Conservation (phyloP, 2,329 filamentous ascomycete genomes). For the Fusarium protoensiforme region DNA sequence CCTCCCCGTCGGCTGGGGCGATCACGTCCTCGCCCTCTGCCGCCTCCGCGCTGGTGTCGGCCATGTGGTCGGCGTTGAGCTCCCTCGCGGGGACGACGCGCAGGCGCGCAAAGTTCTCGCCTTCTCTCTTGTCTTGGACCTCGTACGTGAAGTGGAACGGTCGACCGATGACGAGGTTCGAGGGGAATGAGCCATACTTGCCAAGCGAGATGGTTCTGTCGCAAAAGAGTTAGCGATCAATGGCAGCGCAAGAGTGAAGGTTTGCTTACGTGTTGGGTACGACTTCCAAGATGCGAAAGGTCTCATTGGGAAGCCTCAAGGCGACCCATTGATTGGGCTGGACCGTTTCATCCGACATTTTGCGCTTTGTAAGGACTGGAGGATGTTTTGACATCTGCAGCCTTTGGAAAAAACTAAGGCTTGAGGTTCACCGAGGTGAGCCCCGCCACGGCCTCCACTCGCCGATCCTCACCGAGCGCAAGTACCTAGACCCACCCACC, state of each 20-base stretch:
- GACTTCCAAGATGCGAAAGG: constrained; percentile 66
- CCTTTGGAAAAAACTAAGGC: constrained; percentile 40
- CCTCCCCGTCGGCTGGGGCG: constrained; percentile 51
- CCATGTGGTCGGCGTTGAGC: constrained; percentile 82
- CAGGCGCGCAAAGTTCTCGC: constrained; percentile 74
- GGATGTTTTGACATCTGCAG: constrained; percentile 18
- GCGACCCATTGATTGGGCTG: constrained; percentile 71
- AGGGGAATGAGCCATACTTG: constrained; percentile 91
- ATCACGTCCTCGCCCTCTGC: constrained; percentile 57
- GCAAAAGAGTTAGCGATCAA: constrained; percentile 38
- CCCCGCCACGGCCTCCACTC: constrained; percentile 40
- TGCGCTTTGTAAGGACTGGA: constrained; percentile 23
- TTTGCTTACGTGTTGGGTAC: constrained; percentile 67
- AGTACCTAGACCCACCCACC: background rate
- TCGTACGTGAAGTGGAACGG: constrained; percentile 95
- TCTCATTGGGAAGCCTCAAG: constrained; percentile 69
- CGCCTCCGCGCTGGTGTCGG: constrained; percentile 53
- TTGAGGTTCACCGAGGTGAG: constrained; percentile 45
- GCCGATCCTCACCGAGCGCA: constrained; percentile 15
- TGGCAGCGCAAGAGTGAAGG: constrained; percentile 4
- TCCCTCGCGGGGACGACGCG: constrained; percentile 84
- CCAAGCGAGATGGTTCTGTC: constrained; percentile 85
- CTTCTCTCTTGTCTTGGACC: constrained; percentile 76
- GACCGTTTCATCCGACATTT: constrained; percentile 48
- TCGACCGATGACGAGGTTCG: constrained; percentile 89